phyloP scores from a whole-genome alignment of 2,329 filamentous ascomycete species.

The Fusarium protoensiforme region DNA sequence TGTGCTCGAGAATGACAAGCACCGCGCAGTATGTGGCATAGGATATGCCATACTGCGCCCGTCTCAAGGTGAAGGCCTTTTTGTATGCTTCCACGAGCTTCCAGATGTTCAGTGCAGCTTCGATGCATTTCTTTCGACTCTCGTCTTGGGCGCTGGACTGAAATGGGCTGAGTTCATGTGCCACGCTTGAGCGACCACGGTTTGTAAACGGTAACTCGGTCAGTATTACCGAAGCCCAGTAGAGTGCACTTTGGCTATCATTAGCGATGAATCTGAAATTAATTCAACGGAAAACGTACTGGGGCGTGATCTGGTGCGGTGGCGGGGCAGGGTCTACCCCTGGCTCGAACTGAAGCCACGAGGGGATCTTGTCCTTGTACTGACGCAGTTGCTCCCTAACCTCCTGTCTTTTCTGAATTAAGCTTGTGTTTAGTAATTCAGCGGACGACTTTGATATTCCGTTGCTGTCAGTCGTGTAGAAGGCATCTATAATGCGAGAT shows the following conservation, averaged over 20 bases:
- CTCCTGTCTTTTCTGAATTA: not conserved
- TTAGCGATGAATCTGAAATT: not conserved
- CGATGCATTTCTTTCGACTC: constrained; percentile 51
- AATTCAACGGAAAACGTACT: not conserved
- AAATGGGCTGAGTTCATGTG: constrained; percentile 52
- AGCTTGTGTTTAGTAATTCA: not conserved
- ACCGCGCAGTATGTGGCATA: constrained; percentile 60
- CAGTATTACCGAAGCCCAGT: not conserved
- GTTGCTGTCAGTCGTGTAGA: not conserved
- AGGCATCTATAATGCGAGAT: constrained; percentile 6
- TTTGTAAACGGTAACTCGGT: constrained; percentile 55
- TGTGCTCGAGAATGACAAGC: not conserved
- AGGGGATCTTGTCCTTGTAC: not conserved
- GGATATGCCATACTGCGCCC: constrained; percentile 63
- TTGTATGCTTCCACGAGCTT: constrained; percentile 57
- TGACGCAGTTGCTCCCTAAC: not conserved
- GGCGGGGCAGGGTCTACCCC: not conserved
- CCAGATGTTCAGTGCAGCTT: constrained; percentile 58
- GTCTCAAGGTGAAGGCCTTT: constrained; percentile 55
- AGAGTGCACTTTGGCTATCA: not conserved
- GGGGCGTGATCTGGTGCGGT: not conserved
- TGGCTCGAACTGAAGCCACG: not conserved
- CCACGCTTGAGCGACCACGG: constrained; percentile 60
- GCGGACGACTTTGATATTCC: not conserved
- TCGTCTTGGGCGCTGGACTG: constrained; percentile 49